phyloP scores from a whole-genome alignment of 768 basidiomycete genomes.

The Leccinum variicolor region DNA sequence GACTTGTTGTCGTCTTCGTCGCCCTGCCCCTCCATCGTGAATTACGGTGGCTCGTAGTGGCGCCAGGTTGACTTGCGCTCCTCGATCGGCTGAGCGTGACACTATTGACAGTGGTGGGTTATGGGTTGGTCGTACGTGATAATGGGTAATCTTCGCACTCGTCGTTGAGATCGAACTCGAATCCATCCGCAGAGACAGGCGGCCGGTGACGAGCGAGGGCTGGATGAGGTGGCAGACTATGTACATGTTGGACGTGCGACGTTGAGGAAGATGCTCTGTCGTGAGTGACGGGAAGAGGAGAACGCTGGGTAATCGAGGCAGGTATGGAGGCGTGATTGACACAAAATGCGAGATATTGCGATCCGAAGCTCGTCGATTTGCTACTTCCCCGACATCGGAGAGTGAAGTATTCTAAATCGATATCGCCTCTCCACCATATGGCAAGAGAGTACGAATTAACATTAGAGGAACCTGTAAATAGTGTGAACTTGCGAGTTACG shows the following conservation, averaged over 20 bases:
- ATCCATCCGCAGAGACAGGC: slow-evolving; percentile 62
- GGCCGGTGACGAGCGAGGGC: slow-evolving; percentile 34
- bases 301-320: slow-evolving; percentile 31
- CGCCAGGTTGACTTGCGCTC: too few relatives aligned
- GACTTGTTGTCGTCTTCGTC: too few relatives aligned
- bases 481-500: neutral
- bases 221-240: slow-evolving; percentile 32
- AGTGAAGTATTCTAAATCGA: slow-evolving; percentile 90
- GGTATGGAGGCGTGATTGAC: slow-evolving; percentile 41
- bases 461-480: slow-evolving; percentile 40
- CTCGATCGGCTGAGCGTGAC: too few relatives aligned
- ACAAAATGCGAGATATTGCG: slow-evolving; percentile 54
- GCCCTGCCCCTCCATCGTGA: too few relatives aligned
- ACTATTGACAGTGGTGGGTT: too few relatives aligned
- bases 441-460: slow-evolving; percentile 73
- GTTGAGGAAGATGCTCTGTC: slow-evolving; percentile 36
- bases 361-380: slow-evolving; percentile 66
- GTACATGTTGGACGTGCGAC: slow-evolving; percentile 29
- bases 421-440: slow-evolving; percentile 94
- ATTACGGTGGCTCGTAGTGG: too few relatives aligned
- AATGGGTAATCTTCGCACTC: slow-evolving; percentile 75
- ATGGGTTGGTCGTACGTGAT: too few relatives aligned
- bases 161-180: slow-evolving; percentile 70
- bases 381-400: slow-evolving; percentile 83
- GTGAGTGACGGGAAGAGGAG: slow-evolving; percentile 35